Evolutionary conservation across 2,329 filamentous ascomycete species (phyloP), one percentile per base, ranked within the genome.

Genomic region (Colletotrichum cuscutae): DNA sequence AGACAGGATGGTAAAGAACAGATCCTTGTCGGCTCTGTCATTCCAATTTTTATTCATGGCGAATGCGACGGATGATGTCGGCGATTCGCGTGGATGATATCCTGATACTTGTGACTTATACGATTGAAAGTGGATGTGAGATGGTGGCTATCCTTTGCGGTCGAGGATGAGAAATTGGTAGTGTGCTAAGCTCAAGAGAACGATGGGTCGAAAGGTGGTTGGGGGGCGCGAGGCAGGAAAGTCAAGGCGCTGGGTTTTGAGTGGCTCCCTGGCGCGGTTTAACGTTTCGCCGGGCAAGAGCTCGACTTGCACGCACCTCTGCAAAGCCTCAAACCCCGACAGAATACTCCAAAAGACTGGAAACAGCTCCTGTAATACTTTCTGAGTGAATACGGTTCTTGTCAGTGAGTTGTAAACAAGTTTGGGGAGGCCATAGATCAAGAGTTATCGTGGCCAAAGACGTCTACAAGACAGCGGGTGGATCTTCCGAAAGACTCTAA

Each of bases 1-100:
- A 4, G 87, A 89, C 52, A 91, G 81, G 72, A 91, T 91, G 65
- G 89, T 90, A 77, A 91, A 90, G 83, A 91, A 91, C 59, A 91
- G 83, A 78, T 91, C 89, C 78, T 89, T 90, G 77, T 91, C 89
- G 73, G 89, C 89, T 71, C 88, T 85, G 76, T 90, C 89, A 77
- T 87, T 89, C 89, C 88, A 90, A 78, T 89, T 89, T 82, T 90
- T 90, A 80, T 84, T 89, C 81, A 89, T 89, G 78, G 82, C 85
- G 77, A 75, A 75, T 76, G 74, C 71, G 74, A 63, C 8, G 53
- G 37, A 53, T 52, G 35, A 49, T 53, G 46, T 72, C 65, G 64
- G 76, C 30, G 56, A 73, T 64, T 54, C 53, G 66, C 26, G 46
- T 52, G 67, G 58, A 5, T 53, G 71, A 75, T 63, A 67, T 35